phyloP scores from a whole-genome alignment of 1,284 basidiomycete genomes.

The Phylloporus sp. region DNA sequence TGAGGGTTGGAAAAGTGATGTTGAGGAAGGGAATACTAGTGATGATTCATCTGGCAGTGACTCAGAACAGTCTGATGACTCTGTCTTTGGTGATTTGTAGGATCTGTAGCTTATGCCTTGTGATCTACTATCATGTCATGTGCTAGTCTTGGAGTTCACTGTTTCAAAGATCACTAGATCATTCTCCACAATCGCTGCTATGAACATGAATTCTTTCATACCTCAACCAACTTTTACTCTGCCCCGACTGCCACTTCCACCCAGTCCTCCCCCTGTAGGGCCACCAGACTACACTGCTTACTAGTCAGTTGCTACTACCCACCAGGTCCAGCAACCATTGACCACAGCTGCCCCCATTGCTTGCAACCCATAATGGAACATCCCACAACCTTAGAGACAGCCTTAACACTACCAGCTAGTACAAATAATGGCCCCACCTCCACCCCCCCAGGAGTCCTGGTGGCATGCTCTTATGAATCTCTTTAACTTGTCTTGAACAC shows the following conservation, averaged over 20 bases:
- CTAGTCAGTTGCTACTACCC: conserved; percentile 70
- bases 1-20: neutral
- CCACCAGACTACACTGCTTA: conserved; percentile 79
- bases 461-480: no score
- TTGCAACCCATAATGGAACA: conserved; percentile 72
- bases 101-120: no score
- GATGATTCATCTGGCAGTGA: neutral
- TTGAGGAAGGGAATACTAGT: neutral
- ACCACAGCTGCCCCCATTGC: conserved; percentile 47
- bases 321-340: conserved; percentile 49
- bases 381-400: conserved; percentile 65
- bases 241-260: conserved; percentile 78
- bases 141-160: conserved; percentile 24
- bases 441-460: conserved; percentile 45
- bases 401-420: conserved; percentile 59
- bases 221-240: conserved; percentile 71
- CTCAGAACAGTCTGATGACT: neutral
- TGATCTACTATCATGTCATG: no score
- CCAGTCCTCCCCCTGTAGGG: conserved; percentile 77
- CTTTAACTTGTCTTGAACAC: no score
- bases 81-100: neutral
- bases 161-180: conserved; percentile 26
- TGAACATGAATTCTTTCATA: conserved; percentile 85
- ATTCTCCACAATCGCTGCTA: conserved; percentile 30
- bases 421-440: conserved; percentile 54